A percentile compares a stretch with the other conserved stretches of the same genome.
Conservation (phyloP, 2,329 filamentous ascomycete species). For the Verticillium isaacii region DNA sequence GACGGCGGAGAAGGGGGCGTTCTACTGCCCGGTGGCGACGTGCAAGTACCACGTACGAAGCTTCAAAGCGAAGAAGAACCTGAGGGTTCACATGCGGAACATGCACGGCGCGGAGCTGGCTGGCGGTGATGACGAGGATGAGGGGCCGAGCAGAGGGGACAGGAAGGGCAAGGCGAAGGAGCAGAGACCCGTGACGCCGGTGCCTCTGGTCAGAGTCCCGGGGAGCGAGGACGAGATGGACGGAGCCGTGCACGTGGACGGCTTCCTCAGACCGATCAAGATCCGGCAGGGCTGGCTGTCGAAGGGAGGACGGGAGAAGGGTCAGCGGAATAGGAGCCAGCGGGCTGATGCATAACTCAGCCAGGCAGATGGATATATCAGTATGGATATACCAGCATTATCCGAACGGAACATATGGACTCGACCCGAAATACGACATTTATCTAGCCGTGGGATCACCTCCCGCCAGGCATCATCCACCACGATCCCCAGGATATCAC, state of each 20-base stretch:
- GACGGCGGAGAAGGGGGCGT: neutral
- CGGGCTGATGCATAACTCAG: neutral
- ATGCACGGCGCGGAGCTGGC: slow-evolving; percentile 32
- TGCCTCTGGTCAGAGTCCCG: slow-evolving; percentile 14
- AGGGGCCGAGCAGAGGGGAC: neutral
- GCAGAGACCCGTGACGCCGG: slow-evolving; percentile 4
- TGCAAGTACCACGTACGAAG: slow-evolving; percentile 2
- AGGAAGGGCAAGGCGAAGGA: neutral
- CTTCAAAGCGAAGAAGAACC: slow-evolving; percentile 18
- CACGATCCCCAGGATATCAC: neutral
- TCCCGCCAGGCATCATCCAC: neutral
- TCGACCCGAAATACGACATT: no score
- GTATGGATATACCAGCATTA: no score
- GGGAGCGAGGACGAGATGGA: slow-evolving; percentile 49
- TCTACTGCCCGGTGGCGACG: slow-evolving; percentile 1
- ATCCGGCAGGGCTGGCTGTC: slow-evolving; percentile 38
- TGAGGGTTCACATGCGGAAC: slow-evolving; percentile 30
- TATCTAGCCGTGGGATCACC: no score
- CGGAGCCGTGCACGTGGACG: slow-evolving; percentile 64
- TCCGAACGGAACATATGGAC: no score
- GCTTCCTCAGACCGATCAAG: slow-evolving; percentile 56
- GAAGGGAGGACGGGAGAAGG: slow-evolving; percentile 27
- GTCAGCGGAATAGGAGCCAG: slow-evolving; percentile 1
- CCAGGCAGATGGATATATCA: neutral
- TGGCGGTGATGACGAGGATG: slow-evolving; percentile 13